phyloP scores from a whole-genome alignment of 1,139 yeast species.

The Saccharomyces hybrid region DNA sequence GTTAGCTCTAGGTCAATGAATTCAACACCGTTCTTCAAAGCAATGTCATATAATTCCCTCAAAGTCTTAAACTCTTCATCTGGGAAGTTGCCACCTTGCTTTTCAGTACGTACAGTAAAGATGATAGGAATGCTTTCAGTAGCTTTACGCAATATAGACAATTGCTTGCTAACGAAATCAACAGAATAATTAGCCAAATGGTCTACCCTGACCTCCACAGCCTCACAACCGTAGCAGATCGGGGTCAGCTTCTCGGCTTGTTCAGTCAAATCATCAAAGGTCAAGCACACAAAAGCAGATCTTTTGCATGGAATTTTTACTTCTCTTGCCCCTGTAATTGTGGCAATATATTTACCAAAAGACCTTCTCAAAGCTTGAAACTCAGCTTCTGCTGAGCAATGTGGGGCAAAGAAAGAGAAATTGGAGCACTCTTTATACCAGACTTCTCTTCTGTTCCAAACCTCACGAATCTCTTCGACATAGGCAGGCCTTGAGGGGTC shows the following conservation, averaged over 20 bases:
- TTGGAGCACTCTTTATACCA: constrained; percentile 81
- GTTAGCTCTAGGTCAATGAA: constrained; percentile 49
- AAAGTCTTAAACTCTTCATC: constrained; percentile 45
- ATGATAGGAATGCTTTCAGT: constrained; percentile 65
- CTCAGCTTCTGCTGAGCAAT: constrained; percentile 51
- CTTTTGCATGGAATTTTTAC: constrained; percentile 44
- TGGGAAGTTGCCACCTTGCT: constrained; percentile 80
- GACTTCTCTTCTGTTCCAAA: constrained; percentile 74
- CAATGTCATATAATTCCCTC: constrained; percentile 49
- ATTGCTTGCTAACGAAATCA: constrained; percentile 62
- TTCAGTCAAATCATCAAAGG: constrained; percentile 49
- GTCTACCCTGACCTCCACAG: constrained; percentile 80
- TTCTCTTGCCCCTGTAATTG: constrained; percentile 53
- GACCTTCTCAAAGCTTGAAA: constrained; percentile 52
- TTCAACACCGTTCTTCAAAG: constrained; percentile 60
- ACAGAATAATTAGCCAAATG: constrained; percentile 45
- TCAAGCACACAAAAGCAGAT: constrained; percentile 68
- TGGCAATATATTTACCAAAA: constrained; percentile 50
- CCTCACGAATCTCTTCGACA: constrained; percentile 65
- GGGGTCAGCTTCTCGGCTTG: constrained; percentile 42
- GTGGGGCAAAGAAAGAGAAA: constrained; percentile 69
- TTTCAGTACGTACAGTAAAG: constrained; percentile 66
- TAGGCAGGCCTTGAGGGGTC: constrained; percentile 89
- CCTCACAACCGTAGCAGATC: constrained; percentile 64
- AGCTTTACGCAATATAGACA: constrained; percentile 57